Evolutionary conservation across 371 early-diverging fungal species (phyloP).

Genomic region (Cokeromyces recurvatus): DNA sequence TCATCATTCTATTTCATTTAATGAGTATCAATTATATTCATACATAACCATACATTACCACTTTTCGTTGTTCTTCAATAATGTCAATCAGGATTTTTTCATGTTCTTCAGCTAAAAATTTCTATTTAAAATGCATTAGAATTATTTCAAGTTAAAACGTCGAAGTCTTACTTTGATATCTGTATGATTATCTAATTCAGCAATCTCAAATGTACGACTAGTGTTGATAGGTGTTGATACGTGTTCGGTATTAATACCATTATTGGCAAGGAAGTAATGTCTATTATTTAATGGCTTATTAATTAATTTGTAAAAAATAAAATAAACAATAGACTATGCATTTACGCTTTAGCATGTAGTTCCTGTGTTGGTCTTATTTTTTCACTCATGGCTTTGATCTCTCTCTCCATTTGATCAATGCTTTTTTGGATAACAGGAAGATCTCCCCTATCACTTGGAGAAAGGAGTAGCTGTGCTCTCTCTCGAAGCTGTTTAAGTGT

Average conservation of each 20-base stretch:
- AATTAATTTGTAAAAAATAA: background rate
- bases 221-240: slow-evolving; percentile 5
- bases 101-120: slow-evolving; percentile 14
- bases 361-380: slow-evolving; percentile 12
- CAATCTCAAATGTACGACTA: slow-evolving; percentile 1
- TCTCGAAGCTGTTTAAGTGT: slow-evolving; percentile 8
- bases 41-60: background rate
- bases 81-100: slow-evolving; percentile 7
- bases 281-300: slow-evolving; percentile 13
- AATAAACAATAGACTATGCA: background rate
- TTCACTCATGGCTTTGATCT: slow-evolving; percentile 3
- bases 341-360: slow-evolving; percentile 22
- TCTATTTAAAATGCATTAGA: background rate
- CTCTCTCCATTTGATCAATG: slow-evolving; percentile 5
- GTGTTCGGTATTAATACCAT: slow-evolving; percentile 29
- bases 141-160: background rate
- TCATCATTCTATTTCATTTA: slow-evolving; percentile 8
- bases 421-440: slow-evolving; percentile 3
- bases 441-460: background rate
- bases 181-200: slow-evolving; percentile 9
- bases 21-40: too few relatives aligned
- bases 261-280: slow-evolving; percentile 39
- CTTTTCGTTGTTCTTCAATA: slow-evolving; percentile 12
- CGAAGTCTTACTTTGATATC: slow-evolving; percentile 11
- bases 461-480: slow-evolving; percentile 1